Percentiles rank a stretch among this genome's conserved stretches.
phyloP scores from a whole-genome alignment of 257 asterid species.

The Eustoma russellianum region DNA sequence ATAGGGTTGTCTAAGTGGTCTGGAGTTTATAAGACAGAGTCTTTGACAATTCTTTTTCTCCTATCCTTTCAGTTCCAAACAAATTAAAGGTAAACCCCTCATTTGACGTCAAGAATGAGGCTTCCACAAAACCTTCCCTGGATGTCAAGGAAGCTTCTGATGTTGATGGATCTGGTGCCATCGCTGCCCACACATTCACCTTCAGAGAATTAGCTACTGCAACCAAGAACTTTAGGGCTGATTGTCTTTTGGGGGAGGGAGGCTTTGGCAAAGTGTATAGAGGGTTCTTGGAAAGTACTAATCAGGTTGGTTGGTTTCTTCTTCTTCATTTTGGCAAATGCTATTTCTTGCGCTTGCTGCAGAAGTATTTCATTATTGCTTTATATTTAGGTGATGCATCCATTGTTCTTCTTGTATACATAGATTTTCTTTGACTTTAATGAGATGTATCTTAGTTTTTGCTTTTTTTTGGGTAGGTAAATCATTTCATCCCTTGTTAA shows the following conservation, averaged over 20 bases:
- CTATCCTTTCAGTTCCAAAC: constrained; percentile 2
- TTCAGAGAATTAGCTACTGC: constrained; percentile 87
- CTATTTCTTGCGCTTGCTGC: no score
- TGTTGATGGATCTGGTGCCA: constrained; percentile 59
- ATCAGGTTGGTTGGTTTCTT: constrained; percentile 40
- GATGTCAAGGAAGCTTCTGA: constrained; percentile 10
- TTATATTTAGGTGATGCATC: no score
- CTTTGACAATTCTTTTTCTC: neutral
- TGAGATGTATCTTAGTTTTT: no score
- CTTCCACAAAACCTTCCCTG: neutral
- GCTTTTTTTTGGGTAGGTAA: no score
- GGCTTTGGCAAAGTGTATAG: constrained; percentile 80
- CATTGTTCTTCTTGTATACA: no score
- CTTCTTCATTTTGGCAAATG: neutral
- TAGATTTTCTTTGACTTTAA: no score
- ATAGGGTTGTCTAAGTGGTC: no score
- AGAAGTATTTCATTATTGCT: no score
- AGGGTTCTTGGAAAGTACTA: constrained; percentile 65
- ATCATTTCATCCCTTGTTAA: no score
- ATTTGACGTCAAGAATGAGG: constrained; percentile 48
- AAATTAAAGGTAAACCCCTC: constrained; percentile 31
- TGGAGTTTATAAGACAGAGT: no score
- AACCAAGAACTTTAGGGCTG: constrained; percentile 70
- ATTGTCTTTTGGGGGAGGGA: constrained; percentile 85
- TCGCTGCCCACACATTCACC: constrained; percentile 77